Conservation (phyloP, 2,329 filamentous ascomycete species). For the Aspergillus fischeri region DNA sequence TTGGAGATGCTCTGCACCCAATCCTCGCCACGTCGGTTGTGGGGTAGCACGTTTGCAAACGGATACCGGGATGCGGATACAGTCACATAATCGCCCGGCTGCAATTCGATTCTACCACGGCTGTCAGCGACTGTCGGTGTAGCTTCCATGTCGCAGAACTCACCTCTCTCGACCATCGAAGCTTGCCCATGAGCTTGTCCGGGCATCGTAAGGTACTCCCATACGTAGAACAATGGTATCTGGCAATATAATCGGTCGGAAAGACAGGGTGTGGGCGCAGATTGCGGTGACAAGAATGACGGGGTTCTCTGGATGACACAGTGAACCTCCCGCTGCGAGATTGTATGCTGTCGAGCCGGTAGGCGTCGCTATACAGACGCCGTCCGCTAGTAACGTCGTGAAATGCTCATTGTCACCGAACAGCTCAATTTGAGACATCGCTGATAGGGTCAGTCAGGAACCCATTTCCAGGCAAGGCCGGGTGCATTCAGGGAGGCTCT, state of each 20-base stretch:
- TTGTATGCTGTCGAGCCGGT: conserved; percentile 96
- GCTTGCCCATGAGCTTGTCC: conserved; percentile 91
- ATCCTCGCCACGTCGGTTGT: conserved; percentile 42
- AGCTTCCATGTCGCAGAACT: conserved; percentile 8
- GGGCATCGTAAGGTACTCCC: conserved; percentile 89
- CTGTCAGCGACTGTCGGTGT: conserved; percentile 8
- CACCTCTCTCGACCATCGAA: conserved; percentile 87
- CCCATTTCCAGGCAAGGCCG: not conserved
- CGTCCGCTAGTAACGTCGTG: conserved; percentile 88
- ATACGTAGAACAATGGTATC: conserved; percentile 92
- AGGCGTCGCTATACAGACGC: conserved; percentile 88
- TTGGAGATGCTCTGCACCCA: conserved; percentile 50
- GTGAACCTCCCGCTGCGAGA: conserved; percentile 86
- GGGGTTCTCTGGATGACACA: conserved; percentile 94
- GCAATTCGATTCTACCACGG: conserved; percentile 40
- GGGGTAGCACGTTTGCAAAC: conserved; percentile 48
- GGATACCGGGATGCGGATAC: conserved; percentile 51
- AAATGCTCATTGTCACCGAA: conserved; percentile 96
- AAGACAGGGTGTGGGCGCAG: conserved; percentile 90
- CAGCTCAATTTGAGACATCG: conserved; percentile 86
- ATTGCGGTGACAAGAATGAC: conserved; percentile 94
- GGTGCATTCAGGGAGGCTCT: conserved; percentile 10
- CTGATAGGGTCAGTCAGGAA: conserved; percentile 41
- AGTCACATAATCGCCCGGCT: conserved; percentile 50
- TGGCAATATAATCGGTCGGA: conserved; percentile 92